Percentiles rank a stretch among this genome's conserved stretches.
Conservation (phyloP, 2,329 filamentous ascomycete genomes). For the Aspergillus phoenicis region DNA sequence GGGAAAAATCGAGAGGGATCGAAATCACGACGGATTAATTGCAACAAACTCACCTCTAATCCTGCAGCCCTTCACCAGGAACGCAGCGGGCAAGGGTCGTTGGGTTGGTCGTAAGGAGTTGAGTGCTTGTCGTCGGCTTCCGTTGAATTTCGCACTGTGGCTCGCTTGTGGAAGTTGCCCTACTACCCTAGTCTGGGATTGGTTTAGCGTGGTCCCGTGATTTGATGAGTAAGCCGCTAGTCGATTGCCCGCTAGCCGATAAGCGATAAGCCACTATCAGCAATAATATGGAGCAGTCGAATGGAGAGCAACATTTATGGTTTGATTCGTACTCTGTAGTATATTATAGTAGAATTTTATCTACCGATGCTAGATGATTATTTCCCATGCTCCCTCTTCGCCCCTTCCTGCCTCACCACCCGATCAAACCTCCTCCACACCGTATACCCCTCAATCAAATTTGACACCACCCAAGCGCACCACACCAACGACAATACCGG, state of each 20-base stretch:
- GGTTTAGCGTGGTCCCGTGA: constrained; percentile 34
- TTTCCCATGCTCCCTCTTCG: constrained; percentile 34
- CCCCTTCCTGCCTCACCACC: constrained; percentile 45
- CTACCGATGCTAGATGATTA: constrained; percentile 1
- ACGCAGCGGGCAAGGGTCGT: constrained; percentile 45
- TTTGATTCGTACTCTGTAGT: no score
- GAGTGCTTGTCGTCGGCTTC: constrained; percentile 43
- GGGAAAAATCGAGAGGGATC: constrained; percentile 13
- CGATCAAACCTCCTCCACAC: constrained; percentile 51
- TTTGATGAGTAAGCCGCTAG: background rate
- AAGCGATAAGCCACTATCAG: background rate
- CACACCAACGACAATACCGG: constrained; percentile 52
- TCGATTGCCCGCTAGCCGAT: constrained; percentile 9
- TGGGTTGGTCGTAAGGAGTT: constrained; percentile 42
- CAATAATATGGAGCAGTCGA: no score
- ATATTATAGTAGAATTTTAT: no score
- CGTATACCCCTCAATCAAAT: constrained; percentile 57
- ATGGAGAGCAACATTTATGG: no score
- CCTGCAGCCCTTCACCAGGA: constrained; percentile 50
- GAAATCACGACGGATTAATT: constrained; percentile 18
- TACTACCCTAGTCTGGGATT: constrained; percentile 35
- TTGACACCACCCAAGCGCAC: constrained; percentile 57
- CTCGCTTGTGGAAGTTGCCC: constrained; percentile 50
- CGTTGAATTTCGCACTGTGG: constrained; percentile 49
- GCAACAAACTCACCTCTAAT: constrained; percentile 45